Base-by-base conservation (phyloP, 2,329 filamentous ascomycete species). In the Drechslerella dactyloides region DNA sequence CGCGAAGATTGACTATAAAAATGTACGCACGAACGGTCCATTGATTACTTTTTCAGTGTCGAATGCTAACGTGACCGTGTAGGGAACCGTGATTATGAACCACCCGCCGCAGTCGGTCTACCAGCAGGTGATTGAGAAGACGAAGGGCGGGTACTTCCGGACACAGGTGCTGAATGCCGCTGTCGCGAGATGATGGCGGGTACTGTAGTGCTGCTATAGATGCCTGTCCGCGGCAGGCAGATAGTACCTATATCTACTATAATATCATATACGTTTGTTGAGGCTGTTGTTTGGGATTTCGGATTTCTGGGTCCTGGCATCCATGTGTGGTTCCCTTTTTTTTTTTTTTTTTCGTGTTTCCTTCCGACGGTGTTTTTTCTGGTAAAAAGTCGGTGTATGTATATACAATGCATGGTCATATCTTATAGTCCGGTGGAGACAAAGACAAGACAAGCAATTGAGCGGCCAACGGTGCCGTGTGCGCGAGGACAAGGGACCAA, bases 1-100 rank as follows among this genome's bases (percentile, higher is more conserved):
- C 79, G 94, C 94, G 78, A 99, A 99, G 87, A 97, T 97, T 80
- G 94, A 99, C 83, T 97, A 96, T 84, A 91, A 97, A 84, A 91
- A 96, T 55, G 46, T 73, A 54, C 10, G 62, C 55, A 17, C 13
- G 35, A 11, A 44, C 21, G 37, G 17, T 60, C 13, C 27, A 37
- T 55, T 33, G n/a, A 33, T 33, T 17, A 4, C 19, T 21, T 33
- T 13, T 24, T 19, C n/a, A n/a, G n/a, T n/a, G n/a, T 50, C 17
- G n/a, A 35, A 48, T 24, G 54, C 58, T 64, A 48, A 73, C 54
- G 42, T 27, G 11, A 23, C 23, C 15, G 10, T 8, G 6, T 17
- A 72, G 82, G 94, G 94, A 79, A 97, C 94, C 61, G 94, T 99
- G 59, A 88, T 97, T 77, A 99, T 99, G 93, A 97, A 99, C 84